These are phyloP conservation scores for Fraxinus floribunda DNA, from an alignment of 305 asterid species.

Conservation along the genomic window DNA sequence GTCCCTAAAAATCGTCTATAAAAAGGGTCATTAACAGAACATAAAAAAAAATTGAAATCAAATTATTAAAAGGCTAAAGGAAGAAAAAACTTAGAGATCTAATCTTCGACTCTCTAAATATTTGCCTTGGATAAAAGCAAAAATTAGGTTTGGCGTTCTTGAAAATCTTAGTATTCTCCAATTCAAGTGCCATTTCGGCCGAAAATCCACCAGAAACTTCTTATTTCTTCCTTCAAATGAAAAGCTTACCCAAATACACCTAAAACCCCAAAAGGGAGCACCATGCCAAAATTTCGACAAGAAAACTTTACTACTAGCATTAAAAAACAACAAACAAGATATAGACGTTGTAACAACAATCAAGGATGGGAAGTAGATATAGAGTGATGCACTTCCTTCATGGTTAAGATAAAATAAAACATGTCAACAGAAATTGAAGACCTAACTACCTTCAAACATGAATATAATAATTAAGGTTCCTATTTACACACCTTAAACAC, in stretches of 20 bases:
- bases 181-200: not conserved
- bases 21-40: too few relatives aligned
- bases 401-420: not conserved
- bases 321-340: not conserved
- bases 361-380: not conserved
- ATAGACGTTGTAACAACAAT: not conserved
- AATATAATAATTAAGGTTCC: not conserved
- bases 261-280: not conserved
- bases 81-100: too few relatives aligned
- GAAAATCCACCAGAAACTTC: not conserved
- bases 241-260: not conserved
- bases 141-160: not conserved
- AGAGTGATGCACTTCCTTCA: not conserved
- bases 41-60: not conserved
- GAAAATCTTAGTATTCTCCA: not conserved
- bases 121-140: not conserved
- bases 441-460: not conserved
- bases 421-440: not conserved
- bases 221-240: not conserved
- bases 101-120: not conserved
- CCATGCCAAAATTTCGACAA: not conserved
- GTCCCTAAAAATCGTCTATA: not conserved
- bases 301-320: not conserved
- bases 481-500: not conserved
- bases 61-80: not conserved